Conservation (phyloP, 768 basidiomycete genomes). For the Boletus insuetus region DNA sequence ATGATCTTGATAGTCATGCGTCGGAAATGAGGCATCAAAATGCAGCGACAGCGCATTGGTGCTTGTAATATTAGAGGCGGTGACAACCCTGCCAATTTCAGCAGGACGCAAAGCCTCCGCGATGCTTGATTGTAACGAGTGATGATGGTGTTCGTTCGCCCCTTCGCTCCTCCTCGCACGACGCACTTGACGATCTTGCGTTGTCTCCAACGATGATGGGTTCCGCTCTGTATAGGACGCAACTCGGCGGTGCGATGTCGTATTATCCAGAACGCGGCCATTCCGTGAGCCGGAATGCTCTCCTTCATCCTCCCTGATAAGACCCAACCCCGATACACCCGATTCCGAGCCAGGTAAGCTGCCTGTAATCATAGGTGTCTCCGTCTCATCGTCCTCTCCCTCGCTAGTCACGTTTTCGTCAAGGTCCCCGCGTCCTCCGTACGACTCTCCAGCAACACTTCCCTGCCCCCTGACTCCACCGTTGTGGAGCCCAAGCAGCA, state of each 20-base stretch:
- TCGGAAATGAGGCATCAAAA: slow-evolving; percentile 35
- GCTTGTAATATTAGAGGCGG: slow-evolving; percentile 23
- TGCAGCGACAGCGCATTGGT: slow-evolving; percentile 34
- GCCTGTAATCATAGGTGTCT: slow-evolving; percentile 20
- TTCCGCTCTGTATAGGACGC: slow-evolving; percentile 20
- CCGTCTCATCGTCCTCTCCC: slow-evolving; percentile 17
- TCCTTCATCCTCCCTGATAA: slow-evolving; percentile 33
- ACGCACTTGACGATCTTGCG: slow-evolving; percentile 18
- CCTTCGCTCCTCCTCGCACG: slow-evolving; percentile 26
- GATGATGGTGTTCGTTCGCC: slow-evolving; percentile 16
- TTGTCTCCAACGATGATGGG: slow-evolving; percentile 6
- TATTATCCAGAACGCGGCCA: slow-evolving; percentile 4
- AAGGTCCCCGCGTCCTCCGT: slow-evolving; percentile 17
- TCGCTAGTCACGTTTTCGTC: slow-evolving; percentile 14
- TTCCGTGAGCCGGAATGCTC: slow-evolving; percentile 15
- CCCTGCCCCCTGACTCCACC: slow-evolving; percentile 28
- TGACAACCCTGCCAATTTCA: slow-evolving; percentile 16
- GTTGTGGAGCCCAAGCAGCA: slow-evolving; percentile 31
- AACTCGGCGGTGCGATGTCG: slow-evolving; percentile 16
- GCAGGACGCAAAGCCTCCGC: slow-evolving; percentile 20
- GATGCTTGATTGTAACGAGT: slow-evolving; percentile 18
- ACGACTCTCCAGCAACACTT: slow-evolving; percentile 14
- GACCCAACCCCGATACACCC: slow-evolving; percentile 26
- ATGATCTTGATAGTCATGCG: slow-evolving; percentile 23
- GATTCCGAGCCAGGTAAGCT: slow-evolving; percentile 18